Conservation (phyloP, 2,329 filamentous ascomycete genomes). For the Scedosporium boydii region DNA sequence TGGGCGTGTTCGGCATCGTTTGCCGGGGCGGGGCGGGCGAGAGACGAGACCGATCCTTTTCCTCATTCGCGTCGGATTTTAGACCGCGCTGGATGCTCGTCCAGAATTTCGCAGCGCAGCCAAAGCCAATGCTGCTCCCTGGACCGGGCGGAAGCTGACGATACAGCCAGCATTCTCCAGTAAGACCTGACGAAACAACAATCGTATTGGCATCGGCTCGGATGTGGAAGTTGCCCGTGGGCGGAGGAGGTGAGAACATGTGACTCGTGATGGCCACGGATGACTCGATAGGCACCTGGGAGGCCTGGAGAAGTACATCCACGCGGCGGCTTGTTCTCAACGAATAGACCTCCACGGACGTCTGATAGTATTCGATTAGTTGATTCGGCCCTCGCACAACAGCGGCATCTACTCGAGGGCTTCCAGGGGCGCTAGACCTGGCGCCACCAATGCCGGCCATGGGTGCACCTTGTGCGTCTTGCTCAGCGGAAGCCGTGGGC, state of each 20-base stretch:
- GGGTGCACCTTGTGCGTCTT: not conserved
- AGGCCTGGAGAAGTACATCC: slow-evolving; percentile 63
- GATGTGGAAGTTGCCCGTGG: slow-evolving; percentile 64
- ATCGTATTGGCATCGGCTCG: slow-evolving; percentile 64
- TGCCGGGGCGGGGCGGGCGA: slow-evolving; percentile 27
- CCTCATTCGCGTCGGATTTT: slow-evolving; percentile 36
- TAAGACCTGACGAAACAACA: slow-evolving; percentile 67
- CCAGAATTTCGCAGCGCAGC: slow-evolving; percentile 84
- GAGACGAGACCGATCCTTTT: slow-evolving; percentile 30
- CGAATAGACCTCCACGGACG: slow-evolving; percentile 82
- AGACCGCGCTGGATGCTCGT: slow-evolving; percentile 63
- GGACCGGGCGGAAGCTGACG: slow-evolving; percentile 34
- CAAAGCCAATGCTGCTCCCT: slow-evolving; percentile 36
- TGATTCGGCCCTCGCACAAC: slow-evolving; percentile 18
- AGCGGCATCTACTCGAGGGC: slow-evolving; percentile 27
- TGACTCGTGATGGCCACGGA: slow-evolving; percentile 47
- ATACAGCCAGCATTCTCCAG: slow-evolving; percentile 81
- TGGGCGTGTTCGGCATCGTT: slow-evolving; percentile 44
- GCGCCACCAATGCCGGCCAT: not conserved
- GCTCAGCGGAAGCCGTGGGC: slow-evolving; percentile 27
- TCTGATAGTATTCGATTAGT: slow-evolving; percentile 62
- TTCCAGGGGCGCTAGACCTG: slow-evolving; percentile 2
- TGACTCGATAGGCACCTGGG: slow-evolving; percentile 49
- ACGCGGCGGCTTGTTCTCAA: slow-evolving; percentile 64
- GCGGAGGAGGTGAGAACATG: slow-evolving; percentile 57